Evolutionary conservation across 2,329 filamentous ascomycete genomes (phyloP), one percentile per base, ranked within the genome.

Genomic region (Metarhizium robertsii): DNA sequence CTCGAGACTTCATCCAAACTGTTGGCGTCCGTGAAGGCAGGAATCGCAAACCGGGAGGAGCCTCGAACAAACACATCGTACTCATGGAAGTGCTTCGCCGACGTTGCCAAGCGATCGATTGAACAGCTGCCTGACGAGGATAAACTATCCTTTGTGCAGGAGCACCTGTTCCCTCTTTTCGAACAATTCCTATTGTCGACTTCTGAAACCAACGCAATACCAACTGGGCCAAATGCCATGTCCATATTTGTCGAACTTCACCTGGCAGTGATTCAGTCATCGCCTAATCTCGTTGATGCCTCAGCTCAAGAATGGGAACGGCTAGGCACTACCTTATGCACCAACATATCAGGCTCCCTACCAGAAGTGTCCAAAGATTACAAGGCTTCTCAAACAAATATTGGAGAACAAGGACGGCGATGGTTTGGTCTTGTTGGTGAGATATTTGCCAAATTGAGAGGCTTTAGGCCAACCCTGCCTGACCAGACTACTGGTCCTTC

Each of bases 361-460:
- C 90, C 92, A 1, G 90, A 92, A 65, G 84, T 92, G 55, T 91
- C 90, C 0, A 86, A 86, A 59, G 87, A 90, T 18, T 88, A 88
- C 61, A 78, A 81, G 30, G 77, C 78, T 46, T 95, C 90, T 0
- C 90, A 96, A 66, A 78, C 82, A 52, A 75, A 76, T 45, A 77
- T 95, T 30, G 80, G 82, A 10, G 76, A 84, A 6, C 80, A 87
- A 62, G 85, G 85, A 0, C 75, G 77, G 49, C 84, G 88, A 0
- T 90, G 90, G 72, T 86, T 88, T 58, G 71, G 79, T 2, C 69
- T 90, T 10, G 75, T 75, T 0, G 75, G 75, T 1, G 70, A 73
- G 20, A 69, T 83, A 4, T 68, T 76, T 38, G 64, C 61, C 58
- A 71, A 64, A 52, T 65, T 68, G 58, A 55, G 50, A 2, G 58